These are phyloP conservation scores for Trichoderma koningiopsis DNA, from an alignment of 2,329 filamentous ascomycete genomes.

Conservation along the genomic window DNA sequence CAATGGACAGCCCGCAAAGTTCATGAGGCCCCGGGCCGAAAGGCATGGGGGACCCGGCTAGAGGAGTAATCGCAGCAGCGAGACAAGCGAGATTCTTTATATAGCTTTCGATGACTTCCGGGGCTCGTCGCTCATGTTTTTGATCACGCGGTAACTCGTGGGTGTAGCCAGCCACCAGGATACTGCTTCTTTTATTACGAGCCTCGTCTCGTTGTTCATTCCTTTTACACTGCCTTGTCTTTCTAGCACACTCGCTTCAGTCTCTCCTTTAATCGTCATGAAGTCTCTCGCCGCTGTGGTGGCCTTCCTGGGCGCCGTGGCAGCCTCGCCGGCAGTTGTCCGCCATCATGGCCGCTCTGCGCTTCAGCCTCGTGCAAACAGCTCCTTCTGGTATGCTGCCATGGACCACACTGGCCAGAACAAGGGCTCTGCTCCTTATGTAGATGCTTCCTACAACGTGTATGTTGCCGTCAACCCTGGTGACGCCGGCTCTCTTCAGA, in stretches of 20 bases:
- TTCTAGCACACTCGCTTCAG: not conserved
- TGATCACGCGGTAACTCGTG: constrained; percentile 11
- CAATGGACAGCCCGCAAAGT: not conserved
- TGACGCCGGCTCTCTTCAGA: constrained; percentile 42
- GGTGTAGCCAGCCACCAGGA: not conserved
- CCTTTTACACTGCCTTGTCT: not conserved
- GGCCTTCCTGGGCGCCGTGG: constrained; percentile 27
- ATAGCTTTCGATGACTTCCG: not conserved
- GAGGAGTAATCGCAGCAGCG: not conserved
- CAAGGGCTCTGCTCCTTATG: constrained; percentile 45
- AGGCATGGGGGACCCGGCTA: constrained; percentile 5
- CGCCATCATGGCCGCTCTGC: not conserved
- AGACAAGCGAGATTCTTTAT: constrained; percentile 13
- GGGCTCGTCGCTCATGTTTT: not conserved
- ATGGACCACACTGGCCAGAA: constrained; percentile 43
- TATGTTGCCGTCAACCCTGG: constrained; percentile 43
- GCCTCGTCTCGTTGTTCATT: constrained; percentile 8
- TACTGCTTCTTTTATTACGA: not conserved
- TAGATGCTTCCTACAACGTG: constrained; percentile 43
- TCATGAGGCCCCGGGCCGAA: not conserved
- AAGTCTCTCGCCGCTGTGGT: constrained; percentile 25
- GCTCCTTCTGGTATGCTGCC: constrained; percentile 47
- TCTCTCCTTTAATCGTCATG: constrained; percentile 20
- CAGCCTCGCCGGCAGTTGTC: constrained; percentile 27
- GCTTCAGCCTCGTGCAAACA: constrained; percentile 12